Base-by-base conservation (phyloP, 768 basidiomycete genomes). In the Tylopilus cervinicoccineus region DNA sequence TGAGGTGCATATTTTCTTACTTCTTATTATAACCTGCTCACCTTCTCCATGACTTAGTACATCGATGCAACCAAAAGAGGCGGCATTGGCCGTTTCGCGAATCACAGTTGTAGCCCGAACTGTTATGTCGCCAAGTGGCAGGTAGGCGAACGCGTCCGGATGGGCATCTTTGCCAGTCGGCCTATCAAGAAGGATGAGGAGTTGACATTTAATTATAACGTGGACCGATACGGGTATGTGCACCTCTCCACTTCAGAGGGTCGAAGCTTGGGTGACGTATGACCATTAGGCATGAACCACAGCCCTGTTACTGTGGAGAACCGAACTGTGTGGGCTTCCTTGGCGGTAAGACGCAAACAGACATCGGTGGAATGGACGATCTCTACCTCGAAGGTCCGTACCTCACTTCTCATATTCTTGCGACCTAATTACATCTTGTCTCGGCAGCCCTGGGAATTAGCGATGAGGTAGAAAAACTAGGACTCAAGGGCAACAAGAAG, bases 41-140 rank as follows among this genome's bases (percentile, higher is more conserved):
- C 16, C 20, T n/a, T 38, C 38, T 37, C 7, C 19, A 34, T 40
- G 43, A 16, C 24, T 16, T 23, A 93, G 93, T 99, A 89, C 69
- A 93, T 99, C 62, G 96, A 99, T 67, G 96, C 96, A 1, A 98
- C 96, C 2, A 97, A 96, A 67, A 84, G 83, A 56, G 96, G 96
- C 12, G 94, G 93, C 1, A 94, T 95, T 43, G 96, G 93, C 2
- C 87, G 96, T 16, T 99, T 99, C 63, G 89, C 93, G 16, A 99
- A 99, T 66, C 96, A 99, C 70, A 94, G 92, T 55, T 99, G 96
- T 64, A 91, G 83, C 51, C 95, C 96, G 10, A 99, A 98, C 61
- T 97, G 92, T 63, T 95, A 90, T 63, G 96, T 99, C 7, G 93
- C 94, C 24, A 97, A 96, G 69, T 99, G 96, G 96, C 92, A 93